These are phyloP conservation scores for Stachybotrys chlorohalonatus DNA, from an alignment of 2,329 filamentous ascomycete species.

Conservation along the genomic window DNA sequence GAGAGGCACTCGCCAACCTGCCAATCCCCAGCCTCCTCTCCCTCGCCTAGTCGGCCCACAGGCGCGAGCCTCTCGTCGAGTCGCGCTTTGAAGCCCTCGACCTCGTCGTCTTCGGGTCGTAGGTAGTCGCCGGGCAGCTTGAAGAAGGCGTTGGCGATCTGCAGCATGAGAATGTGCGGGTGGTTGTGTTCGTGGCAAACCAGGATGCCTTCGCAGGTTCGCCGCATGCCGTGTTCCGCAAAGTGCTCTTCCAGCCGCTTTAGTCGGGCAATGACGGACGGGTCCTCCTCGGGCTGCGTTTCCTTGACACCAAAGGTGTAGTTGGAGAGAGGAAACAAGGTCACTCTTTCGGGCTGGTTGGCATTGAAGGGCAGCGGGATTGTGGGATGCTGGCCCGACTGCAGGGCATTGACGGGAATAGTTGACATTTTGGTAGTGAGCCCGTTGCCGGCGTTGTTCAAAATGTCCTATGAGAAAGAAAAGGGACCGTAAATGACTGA, in stretches of 20 bases:
- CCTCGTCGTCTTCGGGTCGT: constrained; percentile 78
- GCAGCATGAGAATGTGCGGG: constrained; percentile 96
- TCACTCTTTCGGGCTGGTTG: constrained; percentile 83
- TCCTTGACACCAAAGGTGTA: constrained; percentile 99
- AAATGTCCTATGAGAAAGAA: neutral
- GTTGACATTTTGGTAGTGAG: constrained; percentile 59
- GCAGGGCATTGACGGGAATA: constrained; percentile 64
- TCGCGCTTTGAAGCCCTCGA: constrained; percentile 87
- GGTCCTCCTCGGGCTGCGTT: constrained; percentile 95
- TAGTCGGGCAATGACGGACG: constrained; percentile 83
- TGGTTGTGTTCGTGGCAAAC: constrained; percentile 99
- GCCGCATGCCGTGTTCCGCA: constrained; percentile 83
- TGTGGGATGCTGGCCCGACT: constrained; percentile 70
- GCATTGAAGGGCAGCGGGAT: constrained; percentile 76
- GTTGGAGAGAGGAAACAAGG: constrained; percentile 90
- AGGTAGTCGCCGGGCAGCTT: constrained; percentile 97
- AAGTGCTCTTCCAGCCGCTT: constrained; percentile 97
- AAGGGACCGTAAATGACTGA: neutral
- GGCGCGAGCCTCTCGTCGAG: constrained; percentile 91
- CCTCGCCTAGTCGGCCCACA: constrained; percentile 77
- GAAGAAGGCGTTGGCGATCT: constrained; percentile 99
- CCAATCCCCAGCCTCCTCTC: constrained; percentile 81
- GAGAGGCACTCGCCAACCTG: constrained; percentile 89
- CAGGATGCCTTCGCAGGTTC: constrained; percentile 92
- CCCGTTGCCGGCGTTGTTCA: neutral